Evolutionary conservation across 805 yeast species (phyloP), one percentile per base, ranked within the genome.

Genomic region (Teunomyces lycoperdinae): DNA sequence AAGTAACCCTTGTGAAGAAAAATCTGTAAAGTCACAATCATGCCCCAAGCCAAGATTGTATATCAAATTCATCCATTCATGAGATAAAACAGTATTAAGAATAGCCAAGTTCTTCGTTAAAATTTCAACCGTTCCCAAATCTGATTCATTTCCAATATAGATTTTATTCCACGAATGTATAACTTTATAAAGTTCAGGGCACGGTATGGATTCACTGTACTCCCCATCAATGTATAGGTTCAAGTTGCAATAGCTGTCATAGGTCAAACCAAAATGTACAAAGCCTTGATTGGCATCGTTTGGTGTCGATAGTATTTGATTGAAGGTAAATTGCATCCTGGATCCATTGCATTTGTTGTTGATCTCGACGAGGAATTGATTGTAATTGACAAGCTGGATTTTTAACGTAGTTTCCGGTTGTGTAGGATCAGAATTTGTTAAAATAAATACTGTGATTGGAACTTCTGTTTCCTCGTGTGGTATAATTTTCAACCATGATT

Each of bases 61-160:
- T 0, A 82, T 65, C 3, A 79, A 51, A 24, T 67, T 58, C 0
- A 81, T 65, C 88, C 88, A 83, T 48, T 79, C 83, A 35, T 63
- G 60, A 0, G 76, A 61, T 29, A 73, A 64, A 2, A 63, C 52
- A 2, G 56, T 61, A 38, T 68, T 68, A 11, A 80, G 52, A 0
- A 81, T 50, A 9, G 73, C 51, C 2, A 80, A 53, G 49, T 71
- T 79, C 32, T 64, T 61, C 1, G 73, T 30, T 8, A 70, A 44
- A 13, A 74, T 44, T 27, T 57, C 49, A 9, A 44, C 34, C 7
- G 28, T 20, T 5, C 49, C 57, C 7, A 42, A 34, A 10, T 44
- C 49, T 4, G 49, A 51, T 32, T 60, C 58, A 6, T 45, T 47
- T n/a, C 75, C 74, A n/a, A 71, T 57, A 43, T 66, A 65, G 0